Evolutionary conservation across 1,284 basidiomycete genomes (phyloP).

Genomic region (Pseudozyma pruni): DNA sequence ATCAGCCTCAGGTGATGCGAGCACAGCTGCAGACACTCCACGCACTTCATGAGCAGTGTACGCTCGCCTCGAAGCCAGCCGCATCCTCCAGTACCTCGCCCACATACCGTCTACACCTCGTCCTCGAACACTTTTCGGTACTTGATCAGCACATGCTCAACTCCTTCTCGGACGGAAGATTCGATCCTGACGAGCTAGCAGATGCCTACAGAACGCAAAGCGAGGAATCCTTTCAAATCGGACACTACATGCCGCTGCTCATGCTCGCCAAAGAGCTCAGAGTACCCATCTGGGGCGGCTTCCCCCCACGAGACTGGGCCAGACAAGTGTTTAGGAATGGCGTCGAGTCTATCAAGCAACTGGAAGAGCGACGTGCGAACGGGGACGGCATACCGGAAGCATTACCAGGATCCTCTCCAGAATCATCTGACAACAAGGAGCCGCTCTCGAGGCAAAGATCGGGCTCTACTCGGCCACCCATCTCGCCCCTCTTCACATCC

Average conservation of each 20-base stretch:
- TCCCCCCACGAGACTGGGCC: slow-evolving; percentile 57
- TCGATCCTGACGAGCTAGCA: slow-evolving; percentile 25
- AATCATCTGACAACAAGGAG: not conserved
- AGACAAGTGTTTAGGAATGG: slow-evolving; percentile 41
- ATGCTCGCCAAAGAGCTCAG: slow-evolving; percentile 51
- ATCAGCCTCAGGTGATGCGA: slow-evolving; percentile 54
- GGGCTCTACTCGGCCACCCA: not conserved
- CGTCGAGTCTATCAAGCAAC: slow-evolving; percentile 28
- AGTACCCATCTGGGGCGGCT: slow-evolving; percentile 57
- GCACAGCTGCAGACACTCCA: slow-evolving; percentile 52
- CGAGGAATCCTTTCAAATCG: slow-evolving; percentile 49
- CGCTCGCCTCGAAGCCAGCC: not conserved
- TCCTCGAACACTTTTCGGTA: slow-evolving; percentile 58
- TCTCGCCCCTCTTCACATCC: slow-evolving; percentile 31
- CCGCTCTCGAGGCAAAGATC: not conserved
- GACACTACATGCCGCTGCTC: slow-evolving; percentile 55
- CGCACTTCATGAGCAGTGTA: slow-evolving; percentile 33
- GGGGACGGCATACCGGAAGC: too few relatives aligned
- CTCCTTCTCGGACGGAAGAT: slow-evolving; percentile 19
- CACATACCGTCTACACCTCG: slow-evolving; percentile 42
- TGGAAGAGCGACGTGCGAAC: slow-evolving; percentile 15
- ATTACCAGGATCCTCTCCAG: too few relatives aligned
- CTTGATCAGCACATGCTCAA: slow-evolving; percentile 51
- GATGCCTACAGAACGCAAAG: slow-evolving; percentile 28
- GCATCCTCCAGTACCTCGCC: not conserved